Base-by-base conservation (phyloP, 1,284 basidiomycete genomes). In the Singerocomus inundabilis region DNA sequence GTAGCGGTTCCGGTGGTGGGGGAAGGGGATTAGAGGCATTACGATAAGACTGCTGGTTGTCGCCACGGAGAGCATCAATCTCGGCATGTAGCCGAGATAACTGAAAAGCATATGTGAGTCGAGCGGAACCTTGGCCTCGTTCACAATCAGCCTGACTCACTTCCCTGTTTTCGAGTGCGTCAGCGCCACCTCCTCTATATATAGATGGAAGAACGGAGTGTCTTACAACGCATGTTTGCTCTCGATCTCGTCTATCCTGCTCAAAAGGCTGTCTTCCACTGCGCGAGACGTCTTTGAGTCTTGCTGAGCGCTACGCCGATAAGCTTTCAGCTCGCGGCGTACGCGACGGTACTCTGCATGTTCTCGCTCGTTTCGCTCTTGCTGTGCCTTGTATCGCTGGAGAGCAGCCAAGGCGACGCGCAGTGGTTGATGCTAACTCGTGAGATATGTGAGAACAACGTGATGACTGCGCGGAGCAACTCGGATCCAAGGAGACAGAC, bases 1-100 rank as follows among this genome's bases (percentile, higher is more conserved):
- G 67, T 8, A 78, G 57, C 4, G 74, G 77, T 50, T 75, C 69
- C 15, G 78, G 78, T n/a, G 78, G 77, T 37, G 68, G 61, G 25
- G 77, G 78, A 9, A 79, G 69, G 6, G 77, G 77, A 57, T 79
- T 79, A 41, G 54, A 56, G 52, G 52, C 36, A 44, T 66, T 68
- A 39, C 40, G 56, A 53, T 52, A 57, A 38, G 54, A 48, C 4
- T 49, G 46, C 31, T 53, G 56, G 25, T 34, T 35, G 16, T 54
- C 52, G 16, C 60, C 51, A 44, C 59, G 63, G 16, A 66, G 51
- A 18, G 64, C 54, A 48, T 64, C 51, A 38, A 74, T 54, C 52
- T 73, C 66, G 44, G 59, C 49, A 32, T 63, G 62, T 26, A 70
- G 56, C 38, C 49, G 55, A 53, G 66, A 67, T 42, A 68, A 42